These are phyloP conservation scores for Chamaecyparis obtusa DNA, from an alignment of 75 land plant genomes.

Conservation along the genomic window DNA sequence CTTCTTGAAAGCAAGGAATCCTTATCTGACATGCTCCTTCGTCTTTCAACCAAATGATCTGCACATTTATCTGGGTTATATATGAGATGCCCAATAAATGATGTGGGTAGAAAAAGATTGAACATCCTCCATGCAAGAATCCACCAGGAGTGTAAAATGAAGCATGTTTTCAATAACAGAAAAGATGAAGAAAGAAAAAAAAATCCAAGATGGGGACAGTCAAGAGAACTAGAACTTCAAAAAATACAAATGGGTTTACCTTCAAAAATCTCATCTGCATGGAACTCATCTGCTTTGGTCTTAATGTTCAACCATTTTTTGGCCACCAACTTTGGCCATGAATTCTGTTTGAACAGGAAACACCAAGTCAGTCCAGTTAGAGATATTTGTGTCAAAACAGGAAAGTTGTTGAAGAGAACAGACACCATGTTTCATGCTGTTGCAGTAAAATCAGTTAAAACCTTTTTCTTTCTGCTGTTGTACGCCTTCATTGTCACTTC, in stretches of 20 bases:
- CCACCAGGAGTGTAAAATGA: neutral
- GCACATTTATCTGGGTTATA: neutral
- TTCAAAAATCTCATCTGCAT: conserved; percentile 24
- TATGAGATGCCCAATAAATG: neutral
- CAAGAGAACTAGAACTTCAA: neutral
- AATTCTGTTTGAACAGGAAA: conserved; percentile 10
- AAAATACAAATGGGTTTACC: neutral
- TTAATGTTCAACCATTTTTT: conserved; percentile 57
- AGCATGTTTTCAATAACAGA: neutral
- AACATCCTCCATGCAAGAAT: neutral
- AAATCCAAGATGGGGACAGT: neutral
- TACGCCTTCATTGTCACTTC: neutral
- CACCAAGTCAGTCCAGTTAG: neutral
- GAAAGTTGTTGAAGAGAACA: neutral
- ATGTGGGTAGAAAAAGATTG: neutral
- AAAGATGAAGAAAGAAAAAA: neutral
- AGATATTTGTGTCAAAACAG: neutral
- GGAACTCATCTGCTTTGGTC: conserved; percentile 25
- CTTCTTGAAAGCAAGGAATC: neutral
- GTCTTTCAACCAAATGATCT: conserved; percentile 1
- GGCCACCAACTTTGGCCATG: conserved; percentile 48
- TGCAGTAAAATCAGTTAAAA: neutral
- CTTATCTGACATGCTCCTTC: conserved; percentile 9
- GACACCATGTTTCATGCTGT: neutral
- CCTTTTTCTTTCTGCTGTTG: neutral